A percentile compares a stretch with the other conserved stretches of the same genome.
These are phyloP conservation scores for Salix koriyanagi DNA, from an alignment of 345 rosid genomes.

Conservation along the genomic window DNA sequence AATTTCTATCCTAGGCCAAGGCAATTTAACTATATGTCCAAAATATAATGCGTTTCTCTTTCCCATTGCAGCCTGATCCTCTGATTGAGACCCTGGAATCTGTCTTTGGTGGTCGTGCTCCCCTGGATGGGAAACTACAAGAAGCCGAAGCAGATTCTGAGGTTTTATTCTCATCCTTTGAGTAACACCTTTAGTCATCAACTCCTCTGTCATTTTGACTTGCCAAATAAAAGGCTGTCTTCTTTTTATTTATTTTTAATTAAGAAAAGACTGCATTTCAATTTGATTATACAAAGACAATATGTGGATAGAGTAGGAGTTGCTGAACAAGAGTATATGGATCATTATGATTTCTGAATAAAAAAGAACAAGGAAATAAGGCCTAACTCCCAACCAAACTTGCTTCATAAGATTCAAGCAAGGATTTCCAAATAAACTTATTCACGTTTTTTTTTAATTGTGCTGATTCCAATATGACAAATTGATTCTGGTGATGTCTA, in stretches of 20 bases:
- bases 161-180: constrained; percentile 38
- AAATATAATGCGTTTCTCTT: neutral
- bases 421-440: neutral
- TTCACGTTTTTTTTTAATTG: neutral
- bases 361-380: neutral
- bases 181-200: neutral
- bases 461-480: too few relatives aligned
- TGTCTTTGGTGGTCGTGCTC: constrained; percentile 59
- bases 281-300: too few relatives aligned
- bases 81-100: constrained; percentile 70
- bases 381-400: neutral
- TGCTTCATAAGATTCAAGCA: neutral
- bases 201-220: neutral
- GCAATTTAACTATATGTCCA: neutral
- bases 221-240: neutral
- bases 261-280: neutral
- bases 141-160: constrained; percentile 66
- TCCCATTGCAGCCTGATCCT: constrained; percentile 72
- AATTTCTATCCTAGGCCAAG: neutral
- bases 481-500: too few relatives aligned
- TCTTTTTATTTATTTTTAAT: neutral
- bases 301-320: too few relatives aligned
- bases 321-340: too few relatives aligned
- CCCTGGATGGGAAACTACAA: constrained; percentile 57
- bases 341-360: neutral